Percentiles rank a stretch among this genome's conserved stretches.
phyloP scores from a whole-genome alignment of 1,284 basidiomycete genomes.

The Puccinia horiana region DNA sequence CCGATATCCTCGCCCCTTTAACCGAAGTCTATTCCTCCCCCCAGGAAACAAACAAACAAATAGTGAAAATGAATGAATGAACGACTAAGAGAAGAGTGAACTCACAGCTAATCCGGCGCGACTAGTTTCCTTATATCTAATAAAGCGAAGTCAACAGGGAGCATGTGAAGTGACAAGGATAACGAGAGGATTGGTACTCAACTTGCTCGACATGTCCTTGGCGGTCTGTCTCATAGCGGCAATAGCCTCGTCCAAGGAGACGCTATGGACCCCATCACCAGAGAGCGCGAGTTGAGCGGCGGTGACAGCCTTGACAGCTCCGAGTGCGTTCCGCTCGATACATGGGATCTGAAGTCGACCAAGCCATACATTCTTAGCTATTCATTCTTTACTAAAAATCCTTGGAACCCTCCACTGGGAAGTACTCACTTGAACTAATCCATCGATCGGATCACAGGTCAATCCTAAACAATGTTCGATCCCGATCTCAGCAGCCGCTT shows the following conservation, averaged over 20 bases:
- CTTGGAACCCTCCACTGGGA: constrained; percentile 60
- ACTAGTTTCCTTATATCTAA: constrained; percentile 81
- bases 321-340: constrained; percentile 78
- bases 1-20: constrained; percentile 30
- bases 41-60: background rate
- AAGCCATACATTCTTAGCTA: constrained; percentile 56
- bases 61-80: background rate
- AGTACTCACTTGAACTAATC: constrained; percentile 75
- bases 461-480: constrained; percentile 63
- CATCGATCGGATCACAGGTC: constrained; percentile 89
- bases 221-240: constrained; percentile 93
- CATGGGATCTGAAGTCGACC: constrained; percentile 49
- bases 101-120: constrained; percentile 68
- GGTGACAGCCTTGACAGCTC: constrained; percentile 64
- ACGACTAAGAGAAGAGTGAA: constrained; percentile 31
- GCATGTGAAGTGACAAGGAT: constrained; percentile 54
- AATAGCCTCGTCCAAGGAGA: constrained; percentile 91
- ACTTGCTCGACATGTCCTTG: constrained; percentile 60
- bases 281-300: constrained; percentile 87
- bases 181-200: background rate
- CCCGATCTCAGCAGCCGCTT: constrained; percentile 88
- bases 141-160: background rate
- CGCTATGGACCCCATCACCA: constrained; percentile 78
- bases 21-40: constrained; percentile 31
- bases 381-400: constrained; percentile 71